Percentiles rank a stretch among this genome's conserved stretches.
phyloP scores from a whole-genome alignment of 352 stramenopile species.

The Phytophthora agathidicida region DNA sequence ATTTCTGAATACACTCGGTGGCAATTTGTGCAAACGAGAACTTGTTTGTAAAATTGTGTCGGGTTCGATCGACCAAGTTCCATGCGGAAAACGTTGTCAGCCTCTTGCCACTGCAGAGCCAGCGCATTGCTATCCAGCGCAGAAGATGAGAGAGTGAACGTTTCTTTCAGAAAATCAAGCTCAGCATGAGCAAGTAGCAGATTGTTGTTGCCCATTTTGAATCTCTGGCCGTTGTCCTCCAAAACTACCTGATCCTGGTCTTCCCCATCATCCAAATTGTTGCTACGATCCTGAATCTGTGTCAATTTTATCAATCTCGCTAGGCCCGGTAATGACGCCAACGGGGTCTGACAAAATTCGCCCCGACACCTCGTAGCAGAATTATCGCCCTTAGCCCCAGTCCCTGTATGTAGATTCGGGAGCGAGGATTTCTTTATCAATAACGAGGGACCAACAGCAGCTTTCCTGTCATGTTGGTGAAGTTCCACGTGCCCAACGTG shows the following conservation, averaged over 20 bases:
- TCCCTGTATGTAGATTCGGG: constrained; percentile 39
- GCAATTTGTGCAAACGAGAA: constrained; percentile 74
- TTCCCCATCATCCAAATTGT: constrained; percentile 14
- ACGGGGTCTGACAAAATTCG: constrained; percentile 61
- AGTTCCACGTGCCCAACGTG: constrained; percentile 34
- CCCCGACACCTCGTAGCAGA: constrained; percentile 54
- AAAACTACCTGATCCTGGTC: constrained; percentile 20
- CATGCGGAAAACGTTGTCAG: constrained; percentile 63
- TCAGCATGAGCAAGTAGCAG: constrained; percentile 68
- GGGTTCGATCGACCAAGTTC: constrained; percentile 72
- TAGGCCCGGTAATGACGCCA: constrained; percentile 47
- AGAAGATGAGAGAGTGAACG: background rate
- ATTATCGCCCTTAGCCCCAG: constrained; percentile 1
- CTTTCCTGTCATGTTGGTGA: background rate
- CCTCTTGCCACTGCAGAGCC: constrained; percentile 65
- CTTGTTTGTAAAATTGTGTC: constrained; percentile 81
- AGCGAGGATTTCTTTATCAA: constrained; percentile 45
- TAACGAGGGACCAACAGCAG: background rate
- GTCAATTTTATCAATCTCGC: constrained; percentile 10
- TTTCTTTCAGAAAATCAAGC: constrained; percentile 50
- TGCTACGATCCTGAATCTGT: constrained; percentile 8
- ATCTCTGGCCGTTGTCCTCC: constrained; percentile 54
- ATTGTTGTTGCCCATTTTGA: constrained; percentile 82
- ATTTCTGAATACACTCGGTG: constrained; percentile 72
- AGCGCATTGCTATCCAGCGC: constrained; percentile 21